phyloP scores from a whole-genome alignment of 2,329 filamentous ascomycete genomes.

The Pseudopyricularia javanii region DNA sequence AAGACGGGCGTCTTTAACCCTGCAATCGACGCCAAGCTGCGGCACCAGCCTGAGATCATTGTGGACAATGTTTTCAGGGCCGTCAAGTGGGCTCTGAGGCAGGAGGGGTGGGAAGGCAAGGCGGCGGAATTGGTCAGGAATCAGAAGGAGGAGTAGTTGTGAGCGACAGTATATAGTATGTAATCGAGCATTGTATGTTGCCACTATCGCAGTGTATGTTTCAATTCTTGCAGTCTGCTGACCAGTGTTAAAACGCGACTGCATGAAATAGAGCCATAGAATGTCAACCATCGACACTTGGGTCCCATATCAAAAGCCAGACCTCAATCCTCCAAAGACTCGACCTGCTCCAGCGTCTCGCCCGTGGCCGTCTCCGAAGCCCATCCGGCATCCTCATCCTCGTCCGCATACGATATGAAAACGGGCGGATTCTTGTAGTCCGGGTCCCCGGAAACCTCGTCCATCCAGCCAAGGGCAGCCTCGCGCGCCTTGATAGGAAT shows the following conservation, averaged over 20 bases:
- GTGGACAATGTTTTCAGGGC: slow-evolving; percentile 15
- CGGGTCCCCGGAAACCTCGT: slow-evolving; percentile 11
- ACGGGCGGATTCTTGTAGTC: slow-evolving; percentile 13
- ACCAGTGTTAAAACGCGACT: too few species aligned
- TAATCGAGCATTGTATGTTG: too few species aligned
- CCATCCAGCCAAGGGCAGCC: slow-evolving; percentile 14
- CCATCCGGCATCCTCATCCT: neutral
- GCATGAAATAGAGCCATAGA: too few species aligned
- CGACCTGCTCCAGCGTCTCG: neutral
- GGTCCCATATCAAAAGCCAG: neutral
- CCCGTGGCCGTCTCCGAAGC: neutral
- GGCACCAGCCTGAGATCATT: slow-evolving; percentile 13
- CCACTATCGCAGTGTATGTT: too few species aligned
- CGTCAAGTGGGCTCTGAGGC: slow-evolving; percentile 17
- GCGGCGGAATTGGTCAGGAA: too few species aligned
- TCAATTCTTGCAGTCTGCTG: too few species aligned
- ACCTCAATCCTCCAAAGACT: neutral
- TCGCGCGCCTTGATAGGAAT: slow-evolving; percentile 38
- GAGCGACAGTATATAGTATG: too few species aligned
- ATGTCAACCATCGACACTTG: too few species aligned
- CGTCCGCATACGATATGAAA: slow-evolving; percentile 8
- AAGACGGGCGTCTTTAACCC: slow-evolving; percentile 18
- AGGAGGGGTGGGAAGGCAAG: slow-evolving; percentile 12
- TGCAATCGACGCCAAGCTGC: slow-evolving; percentile 7
- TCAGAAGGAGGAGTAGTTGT: too few species aligned